A percentile compares a stretch with the other conserved stretches of the same genome.
These are phyloP conservation scores for Zygosaccharomyces pseudobailii DNA, from an alignment of 1,139 yeast genomes.

Conservation along the genomic window DNA sequence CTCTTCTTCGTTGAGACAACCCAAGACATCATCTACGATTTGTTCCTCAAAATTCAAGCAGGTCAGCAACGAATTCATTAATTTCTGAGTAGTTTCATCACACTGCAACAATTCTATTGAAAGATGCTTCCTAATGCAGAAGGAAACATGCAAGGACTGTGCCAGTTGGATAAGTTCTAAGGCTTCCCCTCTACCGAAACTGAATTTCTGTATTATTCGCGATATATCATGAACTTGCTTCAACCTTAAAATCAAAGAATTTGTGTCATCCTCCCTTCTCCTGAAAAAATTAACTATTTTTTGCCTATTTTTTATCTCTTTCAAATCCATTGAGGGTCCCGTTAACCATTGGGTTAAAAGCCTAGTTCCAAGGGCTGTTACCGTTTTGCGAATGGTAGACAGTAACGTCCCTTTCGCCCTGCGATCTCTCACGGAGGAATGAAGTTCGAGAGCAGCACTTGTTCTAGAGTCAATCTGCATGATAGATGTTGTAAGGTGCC, in stretches of 20 bases:
- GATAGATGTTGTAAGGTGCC: conserved; percentile 45
- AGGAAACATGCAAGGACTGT: conserved; percentile 35
- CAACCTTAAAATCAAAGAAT: conserved; percentile 34
- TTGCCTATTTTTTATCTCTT: conserved; percentile 58
- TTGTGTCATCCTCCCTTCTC: conserved; percentile 38
- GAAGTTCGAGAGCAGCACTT: conserved; percentile 73
- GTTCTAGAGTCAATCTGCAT: conserved; percentile 84
- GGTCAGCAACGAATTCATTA: conserved; percentile 10
- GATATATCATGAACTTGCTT: conserved; percentile 46
- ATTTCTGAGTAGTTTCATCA: conserved; percentile 4
- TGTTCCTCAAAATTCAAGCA: conserved; percentile 19
- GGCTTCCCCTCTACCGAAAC: conserved; percentile 43
- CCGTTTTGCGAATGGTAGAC: conserved; percentile 63
- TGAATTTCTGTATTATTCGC: conserved; percentile 51
- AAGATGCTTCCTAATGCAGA: conserved; percentile 14
- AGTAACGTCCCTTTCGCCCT: conserved; percentile 65
- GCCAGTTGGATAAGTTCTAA: conserved; percentile 44
- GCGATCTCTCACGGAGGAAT: conserved; percentile 52
- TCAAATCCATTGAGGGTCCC: conserved; percentile 64
- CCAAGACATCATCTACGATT: conserved; percentile 21
- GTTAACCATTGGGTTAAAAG: conserved; percentile 74
- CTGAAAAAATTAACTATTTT: conserved; percentile 53
- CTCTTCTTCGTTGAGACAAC: conserved; percentile 23
- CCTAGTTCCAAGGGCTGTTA: conserved; percentile 78
- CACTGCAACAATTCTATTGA: background rate